Base-by-base conservation (phyloP, 225 moss, liverwort and hornwort genomes). In the Marchantia paleacea region DNA sequence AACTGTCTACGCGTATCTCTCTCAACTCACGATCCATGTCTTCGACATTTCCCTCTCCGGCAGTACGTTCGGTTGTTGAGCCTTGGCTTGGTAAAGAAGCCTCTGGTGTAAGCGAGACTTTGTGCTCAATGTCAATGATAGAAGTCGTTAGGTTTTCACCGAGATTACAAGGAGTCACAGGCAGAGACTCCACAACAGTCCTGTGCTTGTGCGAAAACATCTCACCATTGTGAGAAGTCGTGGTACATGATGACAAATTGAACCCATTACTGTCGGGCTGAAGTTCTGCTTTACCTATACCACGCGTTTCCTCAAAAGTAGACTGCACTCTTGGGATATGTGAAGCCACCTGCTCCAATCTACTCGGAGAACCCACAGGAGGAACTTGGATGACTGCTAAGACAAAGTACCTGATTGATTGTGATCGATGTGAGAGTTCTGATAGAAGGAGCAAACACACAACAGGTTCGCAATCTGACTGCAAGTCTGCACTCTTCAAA, bases 341-440 rank as follows among this genome's bases (percentile, higher is more conserved):
- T 69, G 83, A 64, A 64, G 75, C 72, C 25, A 53, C 30, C 30
- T 78, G 79, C n/a, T 86, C 83, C 52, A 52, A 70, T 72, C 83
- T 84, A 61, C 52, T 84, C 28, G 80, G 70, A 50, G 81, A 8
- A 54, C 73, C 52, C 14, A 79, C 87, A 28, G 77, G 47, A 75
- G 87, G 82, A 75, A 87, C 79, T 76, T 81, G 84, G 57, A 87
- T 87, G 76, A 87, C 87, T 82, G 81, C 70, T 54, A 87, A 57
- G 57, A 87, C 84, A 60, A 87, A 76, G 65, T 79, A 84, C 79
- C 87, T 87, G 76, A 10, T 67, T 48, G 57, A 49, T 39, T 20
- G 24, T 60, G n/a, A 49, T 13, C 62, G 20, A 60, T 22, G 77
- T 62, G 39, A 62, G 47, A 30, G 19, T 29, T 13, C 13, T 29